A percentile compares a stretch with the other conserved stretches of the same genome.
These are phyloP conservation scores for Phytophthora cryptogea DNA, from an alignment of 352 stramenopile genomes.

Conservation along the genomic window DNA sequence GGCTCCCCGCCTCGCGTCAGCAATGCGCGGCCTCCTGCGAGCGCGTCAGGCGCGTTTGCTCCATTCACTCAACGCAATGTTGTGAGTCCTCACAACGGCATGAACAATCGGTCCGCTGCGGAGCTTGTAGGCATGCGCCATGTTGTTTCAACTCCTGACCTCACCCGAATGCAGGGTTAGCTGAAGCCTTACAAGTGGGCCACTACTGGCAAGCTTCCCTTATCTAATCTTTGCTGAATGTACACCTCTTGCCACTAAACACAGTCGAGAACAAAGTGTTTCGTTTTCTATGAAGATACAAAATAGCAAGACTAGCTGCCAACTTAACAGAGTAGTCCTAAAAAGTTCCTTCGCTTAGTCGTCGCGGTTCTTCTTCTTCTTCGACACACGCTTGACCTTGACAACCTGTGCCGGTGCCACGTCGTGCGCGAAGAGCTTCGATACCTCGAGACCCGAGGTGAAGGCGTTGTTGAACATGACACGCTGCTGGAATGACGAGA, in stretches of 20 bases:
- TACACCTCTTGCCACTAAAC: slow-evolving; percentile 18
- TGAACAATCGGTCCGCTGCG: slow-evolving; percentile 33
- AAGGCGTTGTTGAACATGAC: slow-evolving; percentile 93
- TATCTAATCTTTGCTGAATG: slow-evolving; percentile 24
- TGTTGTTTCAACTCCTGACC: slow-evolving; percentile 64
- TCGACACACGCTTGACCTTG: slow-evolving; percentile 87
- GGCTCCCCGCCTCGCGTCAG: slow-evolving; percentile 43
- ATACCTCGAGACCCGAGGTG: slow-evolving; percentile 86
- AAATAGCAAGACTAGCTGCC: slow-evolving; percentile 38
- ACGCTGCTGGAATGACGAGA: slow-evolving; percentile 86
- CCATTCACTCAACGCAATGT: slow-evolving; percentile 31
- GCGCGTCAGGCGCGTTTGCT: slow-evolving; percentile 30
- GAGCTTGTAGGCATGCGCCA: slow-evolving; percentile 58
- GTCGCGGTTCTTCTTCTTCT: slow-evolving; percentile 91
- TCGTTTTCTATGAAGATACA: slow-evolving; percentile 48
- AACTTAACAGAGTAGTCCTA: slow-evolving; percentile 15
- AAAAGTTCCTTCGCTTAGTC: slow-evolving; percentile 46
- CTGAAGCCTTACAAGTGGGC: background rate
- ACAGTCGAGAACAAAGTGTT: slow-evolving; percentile 31
- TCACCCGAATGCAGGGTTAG: slow-evolving; percentile 50
- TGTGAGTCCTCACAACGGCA: slow-evolving; percentile 23
- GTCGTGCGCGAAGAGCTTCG: slow-evolving; percentile 89
- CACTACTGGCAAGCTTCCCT: background rate
- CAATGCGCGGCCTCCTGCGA: slow-evolving; percentile 24
- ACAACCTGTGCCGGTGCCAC: slow-evolving; percentile 78